Evolutionary conservation across 2,329 filamentous ascomycete species (phyloP), one percentile per base, ranked within the genome.

Genomic region (Diaporthe nobilis): DNA sequence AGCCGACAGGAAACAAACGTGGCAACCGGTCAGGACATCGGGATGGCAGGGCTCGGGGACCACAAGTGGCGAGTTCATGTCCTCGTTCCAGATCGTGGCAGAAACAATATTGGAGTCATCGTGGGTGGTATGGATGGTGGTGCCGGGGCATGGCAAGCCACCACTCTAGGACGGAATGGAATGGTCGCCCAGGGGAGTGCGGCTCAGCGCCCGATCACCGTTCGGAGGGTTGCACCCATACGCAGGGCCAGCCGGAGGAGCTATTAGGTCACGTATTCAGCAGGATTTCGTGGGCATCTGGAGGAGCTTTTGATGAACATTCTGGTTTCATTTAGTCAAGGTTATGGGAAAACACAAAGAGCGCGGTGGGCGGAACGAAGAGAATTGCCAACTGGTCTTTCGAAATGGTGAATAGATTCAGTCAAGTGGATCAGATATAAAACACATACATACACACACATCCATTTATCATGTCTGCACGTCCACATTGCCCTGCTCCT

Each of bases 391-490:
- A 34, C 12, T 42, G 15, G 47, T 39, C 13, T 70, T n/a, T 4
- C 28, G 49, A 22, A 39, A 39, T 39, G 53, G 20, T 57, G 20
- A 6, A 22, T 2, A 61, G 4, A n/a, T 34, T 8, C 60, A 47
- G n/a, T 61, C 49, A 51, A 28, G 7, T 28, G n/a, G n/a, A 25
- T 37, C n/a, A 15, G 28, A 53, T 39, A 39, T 17, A 55, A 70
- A 55, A 55, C 15, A 53, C 42, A 34, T 22, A 49, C 25, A 34
- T 47, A 47, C 42, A 39, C 22, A 53, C 31, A 42, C n/a, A 20
- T 42, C 31, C 49, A 5, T 53, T 31, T 15, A 37, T 34, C 57
- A 70, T 34, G 17, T 37, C 42, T 68, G 72, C 12, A 65, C 72
- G 44, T 17, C 68, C 28, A 53, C 63, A 12, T 13, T 51, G 7